Conservation (phyloP, 2,329 filamentous ascomycete species). For the Penicillium digitatum region DNA sequence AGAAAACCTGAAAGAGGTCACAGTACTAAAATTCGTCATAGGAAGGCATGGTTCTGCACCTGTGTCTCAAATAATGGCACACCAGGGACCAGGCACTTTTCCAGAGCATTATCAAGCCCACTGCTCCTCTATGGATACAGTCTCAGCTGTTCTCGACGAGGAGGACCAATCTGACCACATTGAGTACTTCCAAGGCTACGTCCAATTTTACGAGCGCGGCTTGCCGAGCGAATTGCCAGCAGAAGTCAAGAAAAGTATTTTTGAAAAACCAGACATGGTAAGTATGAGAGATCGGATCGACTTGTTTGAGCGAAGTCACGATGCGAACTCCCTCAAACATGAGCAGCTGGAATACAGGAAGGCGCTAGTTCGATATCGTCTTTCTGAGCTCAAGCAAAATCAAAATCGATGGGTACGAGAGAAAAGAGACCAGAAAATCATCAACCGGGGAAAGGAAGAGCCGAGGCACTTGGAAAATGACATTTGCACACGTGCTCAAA, state of each 20-base stretch:
- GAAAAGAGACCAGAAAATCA: too few relatives aligned
- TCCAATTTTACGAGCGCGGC: conserved; percentile 11
- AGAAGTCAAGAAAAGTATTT: conserved; percentile 2
- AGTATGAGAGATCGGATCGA: too few relatives aligned
- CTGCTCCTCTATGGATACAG: conserved; percentile 16
- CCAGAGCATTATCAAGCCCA: conserved; percentile 13
- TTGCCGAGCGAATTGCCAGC: conserved; percentile 7
- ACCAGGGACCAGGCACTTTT: conserved; percentile 9
- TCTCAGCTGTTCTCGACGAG: conserved; percentile 11
- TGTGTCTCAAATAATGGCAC: conserved; percentile 11
- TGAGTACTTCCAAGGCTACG: conserved; percentile 14
- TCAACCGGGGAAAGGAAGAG: too few relatives aligned
- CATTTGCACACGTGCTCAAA: too few relatives aligned
- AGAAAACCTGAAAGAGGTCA: background rate
- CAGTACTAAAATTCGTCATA: background rate
- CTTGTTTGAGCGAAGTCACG: too few relatives aligned
- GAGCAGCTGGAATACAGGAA: too few relatives aligned
- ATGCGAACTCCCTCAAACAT: too few relatives aligned
- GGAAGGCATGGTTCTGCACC: conserved; percentile 12
- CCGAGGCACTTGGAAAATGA: too few relatives aligned
- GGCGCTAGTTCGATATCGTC: too few relatives aligned
- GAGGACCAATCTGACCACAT: conserved; percentile 14
- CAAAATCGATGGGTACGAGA: too few relatives aligned
- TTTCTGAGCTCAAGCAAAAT: too few relatives aligned
- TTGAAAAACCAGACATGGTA: too few relatives aligned